Base-by-base conservation (phyloP, 176 grass and related monocot species). In the Lolium multiflorum region DNA sequence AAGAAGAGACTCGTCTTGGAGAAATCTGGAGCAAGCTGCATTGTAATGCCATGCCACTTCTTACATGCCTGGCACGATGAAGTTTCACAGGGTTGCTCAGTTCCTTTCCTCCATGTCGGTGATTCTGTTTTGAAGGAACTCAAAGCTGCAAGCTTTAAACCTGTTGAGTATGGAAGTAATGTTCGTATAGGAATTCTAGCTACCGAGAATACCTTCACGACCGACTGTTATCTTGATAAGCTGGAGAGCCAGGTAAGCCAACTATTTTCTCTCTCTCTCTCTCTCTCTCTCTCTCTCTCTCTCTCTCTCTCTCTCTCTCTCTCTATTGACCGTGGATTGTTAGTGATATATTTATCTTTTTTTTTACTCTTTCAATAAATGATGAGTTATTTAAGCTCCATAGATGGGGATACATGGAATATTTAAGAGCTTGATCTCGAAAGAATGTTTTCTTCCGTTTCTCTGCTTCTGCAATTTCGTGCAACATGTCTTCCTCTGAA, bases 21-120 rank as follows among this genome's bases (percentile, higher is more conserved):
- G 83, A 79, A 82, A 76, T 84, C 87, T 17, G 89, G 93, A 87
- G 91, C 88, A 81, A 72, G 85, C 84, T 98, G 93, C 89, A 90
- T 98, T 88, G 87, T 84, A 48, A 89, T 98, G 89, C 87, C 91
- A 76, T 98, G 95, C 74, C 91, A 95, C 11, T 79, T 59, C 78
- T 87, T 89, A 71, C 93, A 92, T 63, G 83, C 75, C 22, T 98
- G 88, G 89, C 88, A 95, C 60, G 83, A 84, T 44, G 86, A 93
- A 41, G 83, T 98, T 82, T 92, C 89, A 56, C 73, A 88, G 60
- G 93, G 75, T 60, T 91, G 93, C 63, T 90, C 87, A 0, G 85
- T 95, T 37, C 93, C 87, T 16, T 92, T 90, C 78, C 83, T 93
- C 17, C 76, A 92, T 90, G 66, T 89, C 52, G 82, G 87, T 24